A percentile compares a stretch with the other conserved stretches of the same genome.
These are phyloP conservation scores for Xanthoceras sorbifolium DNA, from an alignment of 345 rosid genomes.

Conservation along the genomic window DNA sequence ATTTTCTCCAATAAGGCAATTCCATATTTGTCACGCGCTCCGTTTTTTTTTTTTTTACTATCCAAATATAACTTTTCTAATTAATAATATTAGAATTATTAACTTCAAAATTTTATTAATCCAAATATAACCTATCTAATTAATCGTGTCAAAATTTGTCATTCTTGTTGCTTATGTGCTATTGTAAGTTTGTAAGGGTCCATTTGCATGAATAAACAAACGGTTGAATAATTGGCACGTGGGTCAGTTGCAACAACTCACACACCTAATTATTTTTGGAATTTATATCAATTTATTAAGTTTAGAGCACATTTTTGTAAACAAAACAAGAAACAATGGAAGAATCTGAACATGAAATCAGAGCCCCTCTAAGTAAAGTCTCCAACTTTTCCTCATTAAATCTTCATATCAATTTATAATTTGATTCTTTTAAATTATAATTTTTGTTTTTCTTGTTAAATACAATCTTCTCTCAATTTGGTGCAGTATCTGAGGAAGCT, in stretches of 20 bases:
- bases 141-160: background rate
- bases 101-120: too few species aligned
- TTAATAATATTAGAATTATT: too few species aligned
- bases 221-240: background rate
- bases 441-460: too few species aligned
- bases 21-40: too few species aligned
- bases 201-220: background rate
- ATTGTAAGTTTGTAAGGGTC: too few species aligned
- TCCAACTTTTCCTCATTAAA: background rate
- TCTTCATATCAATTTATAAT: background rate
- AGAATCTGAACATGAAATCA: conserved; percentile 39
- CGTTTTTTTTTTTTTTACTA: too few species aligned
- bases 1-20: too few species aligned
- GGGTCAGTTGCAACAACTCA: conserved; percentile 1
- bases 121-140: too few species aligned
- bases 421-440: too few species aligned
- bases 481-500: conserved; percentile 25
- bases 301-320: background rate
- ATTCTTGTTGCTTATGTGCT: too few species aligned
- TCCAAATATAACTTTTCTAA: too few species aligned
- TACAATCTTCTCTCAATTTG: background rate
- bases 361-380: conserved; percentile 51
- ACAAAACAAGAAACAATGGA: conserved; percentile 28
- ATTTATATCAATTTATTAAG: background rate
- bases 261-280: conserved; percentile 3